Evolutionary conservation across 805 yeast species (phyloP).

Genomic region (Candida railenensis): DNA sequence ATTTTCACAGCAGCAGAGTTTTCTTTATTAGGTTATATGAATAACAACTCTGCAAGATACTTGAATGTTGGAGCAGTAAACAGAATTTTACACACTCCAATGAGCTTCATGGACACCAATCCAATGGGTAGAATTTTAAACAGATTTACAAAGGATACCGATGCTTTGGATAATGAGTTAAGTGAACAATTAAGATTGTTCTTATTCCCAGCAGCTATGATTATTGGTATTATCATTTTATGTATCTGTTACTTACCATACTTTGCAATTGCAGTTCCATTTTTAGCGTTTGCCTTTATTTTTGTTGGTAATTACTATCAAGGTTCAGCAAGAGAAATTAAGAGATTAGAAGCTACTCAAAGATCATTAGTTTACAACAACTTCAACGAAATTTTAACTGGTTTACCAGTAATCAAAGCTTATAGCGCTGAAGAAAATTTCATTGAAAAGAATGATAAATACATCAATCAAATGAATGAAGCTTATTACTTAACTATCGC

Average conservation of each 20-base stretch:
- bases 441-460: conserved; percentile 41
- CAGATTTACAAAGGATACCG: conserved; percentile 46
- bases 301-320: conserved; percentile 44
- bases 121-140: conserved; percentile 45
- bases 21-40: conserved; percentile 42
- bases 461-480: conserved; percentile 48
- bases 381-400: conserved; percentile 48
- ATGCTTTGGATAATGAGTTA: conserved; percentile 44
- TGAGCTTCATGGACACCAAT: conserved; percentile 42
- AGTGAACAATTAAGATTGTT: conserved; percentile 43
- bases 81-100: conserved; percentile 40
- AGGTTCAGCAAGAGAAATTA: conserved; percentile 48
- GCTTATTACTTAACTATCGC: conserved; percentile 51
- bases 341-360: conserved; percentile 47
- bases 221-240: conserved; percentile 40
- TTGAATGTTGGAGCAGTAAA: conserved; percentile 39
- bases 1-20: conserved; percentile 39
- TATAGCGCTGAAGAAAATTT: conserved; percentile 35
- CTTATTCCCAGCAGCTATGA: conserved; percentile 38
- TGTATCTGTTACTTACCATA: conserved; percentile 53
- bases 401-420: conserved; percentile 47
- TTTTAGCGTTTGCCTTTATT: conserved; percentile 39
- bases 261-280: conserved; percentile 57
- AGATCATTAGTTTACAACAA: conserved; percentile 49
- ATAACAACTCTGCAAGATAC: conserved; percentile 33